Base-by-base conservation (phyloP, 208 protist genomes). In the Sergeia podlipaevii region DNA sequence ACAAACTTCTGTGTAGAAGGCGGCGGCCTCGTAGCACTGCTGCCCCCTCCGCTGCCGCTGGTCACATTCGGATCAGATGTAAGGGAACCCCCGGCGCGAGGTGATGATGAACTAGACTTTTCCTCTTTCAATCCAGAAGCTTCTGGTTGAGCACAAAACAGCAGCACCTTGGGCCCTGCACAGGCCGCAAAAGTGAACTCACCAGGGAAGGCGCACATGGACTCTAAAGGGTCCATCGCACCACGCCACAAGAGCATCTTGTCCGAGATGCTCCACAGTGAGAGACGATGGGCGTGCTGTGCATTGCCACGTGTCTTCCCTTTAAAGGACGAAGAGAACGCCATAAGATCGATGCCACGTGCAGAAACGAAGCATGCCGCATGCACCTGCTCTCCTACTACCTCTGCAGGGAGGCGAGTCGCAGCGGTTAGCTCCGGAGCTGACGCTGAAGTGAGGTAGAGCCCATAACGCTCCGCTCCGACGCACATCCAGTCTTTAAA, bases 211-310 rank as follows among this genome's bases (percentile, higher is more conserved):
- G 62, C 20, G 32, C 74, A 78, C 54, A 94, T 69, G 34, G 65
- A 54, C 21, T 56, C 41, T 18, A 91, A 53, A 28, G 73, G 73
- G 6, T 72, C 75, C 53, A 77, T 78, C 42, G 67, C 71, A 13
- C 87, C 87, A 1, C 83, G 77, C 84, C 87, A 94, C 8, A 94
- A 60, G 17, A 91, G 59, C 18, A 53, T 33, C 11, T 38, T 24
- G 0, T 60, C 42, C 8, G 67, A 27, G 5, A 87, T 37, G 30
- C 72, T 56, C 80, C 80, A 91, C 18, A 94, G 48, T 2, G 74
- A 85, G 7, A 94, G 69, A 3, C 75, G 65, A 43, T 76, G 51
- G 17, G 80, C 65, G 13, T 57, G 37, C 20, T 55, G 48, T 38
- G 68, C 61, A 1, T 63, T 60, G 30, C 4, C 6, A 38, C 4